Evolutionary conservation across 75 land plant species (phyloP), one percentile per base, ranked within the genome.

Genomic region (Azolla pinnata): DNA sequence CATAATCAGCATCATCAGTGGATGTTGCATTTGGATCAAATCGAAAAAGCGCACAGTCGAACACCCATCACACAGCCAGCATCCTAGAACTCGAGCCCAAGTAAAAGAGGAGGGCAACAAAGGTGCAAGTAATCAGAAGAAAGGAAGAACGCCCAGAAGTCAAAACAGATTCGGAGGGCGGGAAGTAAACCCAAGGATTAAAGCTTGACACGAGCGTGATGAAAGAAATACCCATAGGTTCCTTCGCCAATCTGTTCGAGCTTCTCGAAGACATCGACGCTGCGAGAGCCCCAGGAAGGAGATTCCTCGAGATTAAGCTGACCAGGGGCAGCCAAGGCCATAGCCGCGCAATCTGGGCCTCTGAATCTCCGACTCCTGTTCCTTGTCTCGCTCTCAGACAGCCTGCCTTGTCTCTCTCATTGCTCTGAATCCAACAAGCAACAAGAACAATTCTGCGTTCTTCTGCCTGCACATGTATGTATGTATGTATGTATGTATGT

Each of bases 161-260:
- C n/a, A n/a, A n/a, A n/a, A n/a, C n/a, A n/a, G n/a, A n/a, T n/a
- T n/a, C n/a, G n/a, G n/a, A n/a, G n/a, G n/a, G n/a, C n/a, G n/a
- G n/a, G n/a, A n/a, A n/a, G 42, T 38, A 38, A 38, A 38, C 42
- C 7, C 14, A 14, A 38, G 42, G 14, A 14, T 8, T 38, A 14
- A 38, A 14, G 42, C 12, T 38, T 7, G 52, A 20, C 21, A 29
- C 18, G 18, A 53, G 44, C 17, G 42, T 16, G 19, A 8, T 12
- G 14, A 62, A 44, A 7, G 20, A 47, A 64, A 16, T 56, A 89
- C 96, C 96, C 96, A 31, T 90, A 90, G 12, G 96, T 90, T 14
- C 96, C 96, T 59, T 90, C 96, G 24, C 96, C 96, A 61, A 90
- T 90, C 71, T 90, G 96, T 74, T 90, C 96, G 33, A 90, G 49